phyloP scores from a whole-genome alignment of 495 filamentous ascomycete genomes.

The Aspergillus sclerotioniger region DNA sequence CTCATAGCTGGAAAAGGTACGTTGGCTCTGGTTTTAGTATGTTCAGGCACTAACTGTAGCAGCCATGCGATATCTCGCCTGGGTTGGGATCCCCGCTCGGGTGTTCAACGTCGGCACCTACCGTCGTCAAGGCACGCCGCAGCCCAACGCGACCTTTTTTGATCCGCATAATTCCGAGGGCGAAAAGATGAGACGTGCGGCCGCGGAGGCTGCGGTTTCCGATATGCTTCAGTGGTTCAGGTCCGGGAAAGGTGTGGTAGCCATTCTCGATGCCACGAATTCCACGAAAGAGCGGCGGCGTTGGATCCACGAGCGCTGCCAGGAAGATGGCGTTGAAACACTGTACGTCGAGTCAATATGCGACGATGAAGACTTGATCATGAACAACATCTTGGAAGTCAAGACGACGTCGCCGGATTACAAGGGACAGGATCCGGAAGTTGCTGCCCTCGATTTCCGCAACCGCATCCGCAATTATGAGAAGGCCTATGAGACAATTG shows the following conservation, averaged over 20 bases:
- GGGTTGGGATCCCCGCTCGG: constrained; percentile 89
- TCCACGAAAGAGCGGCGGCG: constrained; percentile 82
- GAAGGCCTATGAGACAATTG: constrained; percentile 89
- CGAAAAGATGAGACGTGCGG: constrained; percentile 80
- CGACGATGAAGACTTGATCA: constrained; percentile 90
- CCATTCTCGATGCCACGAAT: constrained; percentile 94
- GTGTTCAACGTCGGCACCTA: constrained; percentile 98
- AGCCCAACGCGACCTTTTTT: constrained; percentile 89
- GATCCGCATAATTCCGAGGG: constrained; percentile 83
- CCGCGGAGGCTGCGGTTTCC: constrained; percentile 81
- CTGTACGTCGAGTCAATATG: constrained; percentile 95
- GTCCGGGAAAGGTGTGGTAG: constrained; percentile 69
- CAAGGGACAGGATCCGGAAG: constrained; percentile 86
- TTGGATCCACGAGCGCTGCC: constrained; percentile 82
- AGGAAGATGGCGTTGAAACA: constrained; percentile 74
- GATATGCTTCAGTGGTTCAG: constrained; percentile 94
- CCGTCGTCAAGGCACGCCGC: constrained; percentile 79
- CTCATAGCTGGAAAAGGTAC: constrained; percentile 95
- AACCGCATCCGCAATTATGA: constrained; percentile 96
- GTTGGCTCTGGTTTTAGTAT: constrained; percentile 14
- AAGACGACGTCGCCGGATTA: constrained; percentile 97
- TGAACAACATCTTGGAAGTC: constrained; percentile 95
- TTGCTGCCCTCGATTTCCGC: constrained; percentile 84
- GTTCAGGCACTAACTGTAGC: constrained; percentile 5
- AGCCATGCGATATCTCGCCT: constrained; percentile 94